These are phyloP conservation scores for Acacia confusa DNA, from an alignment of 306 rosid genomes.

Conservation along the genomic window DNA sequence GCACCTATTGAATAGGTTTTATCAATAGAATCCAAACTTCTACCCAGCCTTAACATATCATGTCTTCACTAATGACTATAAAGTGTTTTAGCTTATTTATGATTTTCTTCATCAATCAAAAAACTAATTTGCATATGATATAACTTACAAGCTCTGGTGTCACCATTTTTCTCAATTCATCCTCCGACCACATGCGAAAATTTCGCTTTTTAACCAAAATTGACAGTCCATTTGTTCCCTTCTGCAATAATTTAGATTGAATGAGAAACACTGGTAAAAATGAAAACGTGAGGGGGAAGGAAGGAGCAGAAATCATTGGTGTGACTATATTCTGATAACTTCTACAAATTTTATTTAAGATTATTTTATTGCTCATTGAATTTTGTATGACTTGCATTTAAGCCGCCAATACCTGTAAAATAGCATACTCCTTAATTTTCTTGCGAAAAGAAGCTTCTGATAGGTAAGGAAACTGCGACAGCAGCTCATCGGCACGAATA, in stretches of 20 bases:
- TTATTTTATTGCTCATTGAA: slow-evolving; percentile 5
- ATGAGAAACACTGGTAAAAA: slow-evolving; percentile 35
- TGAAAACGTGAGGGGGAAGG: neutral
- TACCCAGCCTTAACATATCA: slow-evolving; percentile 3
- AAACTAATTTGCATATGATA: slow-evolving; percentile 10
- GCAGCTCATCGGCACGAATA: slow-evolving; percentile 67
- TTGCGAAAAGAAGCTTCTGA: slow-evolving; percentile 80
- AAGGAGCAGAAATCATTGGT: neutral
- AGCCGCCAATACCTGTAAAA: slow-evolving; percentile 63
- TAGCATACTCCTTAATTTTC: slow-evolving; percentile 79
- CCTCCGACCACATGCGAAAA: slow-evolving; percentile 78
- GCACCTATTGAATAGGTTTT: neutral
- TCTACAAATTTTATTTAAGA: neutral
- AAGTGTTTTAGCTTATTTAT: slow-evolving; percentile 20
- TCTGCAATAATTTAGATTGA: slow-evolving; percentile 54
- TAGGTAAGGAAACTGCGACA: slow-evolving; percentile 76
- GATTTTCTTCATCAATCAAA: slow-evolving; percentile 13
- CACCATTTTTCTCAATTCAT: slow-evolving; percentile 84
- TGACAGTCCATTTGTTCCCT: slow-evolving; percentile 68
- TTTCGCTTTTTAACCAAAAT: slow-evolving; percentile 84
- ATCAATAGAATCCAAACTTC: slow-evolving; percentile 8
- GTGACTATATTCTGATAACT: neutral
- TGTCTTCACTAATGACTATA: slow-evolving; percentile 14
- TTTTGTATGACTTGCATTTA: neutral
- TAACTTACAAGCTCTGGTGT: slow-evolving; percentile 90